Evolutionary conservation across 768 basidiomycete genomes (phyloP).

Genomic region (Russula griseocarnosa): DNA sequence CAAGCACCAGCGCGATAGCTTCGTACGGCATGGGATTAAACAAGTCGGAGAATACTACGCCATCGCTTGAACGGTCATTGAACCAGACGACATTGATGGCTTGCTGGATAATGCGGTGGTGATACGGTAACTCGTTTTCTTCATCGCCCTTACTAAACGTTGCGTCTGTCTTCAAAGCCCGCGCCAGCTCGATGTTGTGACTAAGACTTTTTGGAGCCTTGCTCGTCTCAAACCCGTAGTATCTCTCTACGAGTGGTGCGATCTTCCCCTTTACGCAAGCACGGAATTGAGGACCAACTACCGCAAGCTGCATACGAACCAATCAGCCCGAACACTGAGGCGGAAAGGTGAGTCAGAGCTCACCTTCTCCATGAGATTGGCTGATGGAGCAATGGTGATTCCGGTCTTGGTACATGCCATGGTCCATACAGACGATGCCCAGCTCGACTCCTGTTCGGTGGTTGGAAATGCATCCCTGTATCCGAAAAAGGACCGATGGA

Average conservation of each 20-base stretch:
- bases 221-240: slow-evolving; percentile 19
- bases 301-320: neutral
- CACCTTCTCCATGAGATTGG: slow-evolving; percentile 12
- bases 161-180: slow-evolving; percentile 12
- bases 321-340: neutral
- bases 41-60: slow-evolving; percentile 8
- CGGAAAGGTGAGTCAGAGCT: neutral
- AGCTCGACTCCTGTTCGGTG: slow-evolving; percentile 11
- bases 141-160: slow-evolving; percentile 7
- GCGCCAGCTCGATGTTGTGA: slow-evolving; percentile 8
- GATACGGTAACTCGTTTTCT: slow-evolving; percentile 11
- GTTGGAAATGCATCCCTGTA: slow-evolving; percentile 20
- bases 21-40: slow-evolving; percentile 24
- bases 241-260: slow-evolving; percentile 19
- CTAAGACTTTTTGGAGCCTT: slow-evolving; percentile 12
- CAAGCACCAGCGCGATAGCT: slow-evolving; percentile 20
- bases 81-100: slow-evolving; percentile 22
- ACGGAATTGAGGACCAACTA: slow-evolving; percentile 7
- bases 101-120: slow-evolving; percentile 18
- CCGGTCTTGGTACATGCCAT: slow-evolving; percentile 18
- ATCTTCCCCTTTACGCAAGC: slow-evolving; percentile 13
- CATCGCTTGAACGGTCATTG: slow-evolving; percentile 21
- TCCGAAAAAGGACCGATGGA: slow-evolving; percentile 17
- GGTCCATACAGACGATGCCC: slow-evolving; percentile 12
- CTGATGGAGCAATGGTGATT: neutral